These are phyloP conservation scores for Sphenostylis stenocarpa DNA, from an alignment of 306 rosid species.

Conservation along the genomic window DNA sequence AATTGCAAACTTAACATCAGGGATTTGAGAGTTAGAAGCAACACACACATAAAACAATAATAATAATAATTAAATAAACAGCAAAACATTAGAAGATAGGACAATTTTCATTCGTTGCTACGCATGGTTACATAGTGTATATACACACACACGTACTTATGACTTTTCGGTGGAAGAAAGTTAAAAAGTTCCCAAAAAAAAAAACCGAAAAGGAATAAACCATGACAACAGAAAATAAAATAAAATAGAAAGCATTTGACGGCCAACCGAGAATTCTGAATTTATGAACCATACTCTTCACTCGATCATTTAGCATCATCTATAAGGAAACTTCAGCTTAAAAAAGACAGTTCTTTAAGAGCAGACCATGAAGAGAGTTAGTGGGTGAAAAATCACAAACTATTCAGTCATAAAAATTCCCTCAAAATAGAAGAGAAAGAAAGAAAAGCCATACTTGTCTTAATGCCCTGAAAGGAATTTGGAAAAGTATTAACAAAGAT, in stretches of 20 bases:
- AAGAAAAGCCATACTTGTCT: background rate
- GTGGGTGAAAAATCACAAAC: conserved; percentile 3
- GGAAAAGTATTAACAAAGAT: background rate
- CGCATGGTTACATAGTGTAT: background rate
- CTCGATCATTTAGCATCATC: background rate
- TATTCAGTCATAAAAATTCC: background rate
- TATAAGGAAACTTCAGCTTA: background rate
- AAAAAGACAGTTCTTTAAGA: background rate
- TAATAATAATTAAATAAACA: background rate
- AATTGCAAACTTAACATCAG: conserved; percentile 17
- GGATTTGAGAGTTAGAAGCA: conserved; percentile 7
- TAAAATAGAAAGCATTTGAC: background rate
- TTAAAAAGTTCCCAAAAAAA: background rate
- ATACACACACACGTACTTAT: conserved; percentile 6
- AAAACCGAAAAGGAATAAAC: background rate
- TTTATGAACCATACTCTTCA: background rate
- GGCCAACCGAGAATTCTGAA: background rate
- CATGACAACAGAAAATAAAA: background rate
- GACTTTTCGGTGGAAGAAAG: conserved; percentile 11
- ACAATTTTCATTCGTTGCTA: conserved; percentile 17
- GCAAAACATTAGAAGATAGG: conserved; percentile 2
- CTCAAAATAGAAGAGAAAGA: background rate
- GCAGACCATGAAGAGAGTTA: conserved; percentile 5
- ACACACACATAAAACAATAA: background rate
- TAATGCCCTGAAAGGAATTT: background rate